Evolutionary conservation across 139 green algal species (phyloP), one percentile per base, ranked within the genome.

Genomic region (Haematococcus sp.): DNA sequence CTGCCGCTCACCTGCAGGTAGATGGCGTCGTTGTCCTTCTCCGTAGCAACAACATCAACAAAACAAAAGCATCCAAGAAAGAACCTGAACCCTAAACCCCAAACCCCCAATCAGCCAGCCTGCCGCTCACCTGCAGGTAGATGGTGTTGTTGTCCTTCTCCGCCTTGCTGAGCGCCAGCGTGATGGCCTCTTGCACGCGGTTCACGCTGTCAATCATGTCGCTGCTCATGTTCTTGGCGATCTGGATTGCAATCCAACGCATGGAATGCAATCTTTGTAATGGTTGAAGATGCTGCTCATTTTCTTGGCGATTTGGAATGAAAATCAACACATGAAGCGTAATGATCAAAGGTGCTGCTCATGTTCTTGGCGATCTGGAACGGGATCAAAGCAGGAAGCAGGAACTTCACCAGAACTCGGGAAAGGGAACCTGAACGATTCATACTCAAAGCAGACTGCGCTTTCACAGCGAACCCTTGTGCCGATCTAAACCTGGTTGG

Each of bases 191-290:
- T 78, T 91, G 87, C 35, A 83, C 65, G 16, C 93, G 79, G 49
- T 91, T 85, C 27, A 96, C 23, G 27, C 44, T 71, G 75, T 98
- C 94, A 31, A 98, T 90, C 87, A 95, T 90, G 63, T 97, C 89
- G 7, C 82, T 92, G 85, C 75, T 87, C 69, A 51, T 28, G 32
- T 16, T 31, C 32, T 54, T 54, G 23, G 52, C 52, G 20, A 65
- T 56, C 69, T 67, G 54, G 33, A 43, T 13, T 17, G n/a, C 4
- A n/a, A n/a, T 33, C 22, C n/a, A 33, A 33, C n/a, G n/a, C n/a
- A n/a, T n/a, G n/a, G n/a, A n/a, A n/a, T n/a, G n/a, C n/a, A n/a
- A n/a, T n/a, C n/a, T n/a, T n/a, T 63, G 55, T 27, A 63, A 23
- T 17, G 46, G 46, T 23, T 17, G 17, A 55, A 15, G 17, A 17